These are phyloP conservation scores for Letharia columbiana DNA, from an alignment of 495 filamentous ascomycete genomes.

Conservation along the genomic window DNA sequence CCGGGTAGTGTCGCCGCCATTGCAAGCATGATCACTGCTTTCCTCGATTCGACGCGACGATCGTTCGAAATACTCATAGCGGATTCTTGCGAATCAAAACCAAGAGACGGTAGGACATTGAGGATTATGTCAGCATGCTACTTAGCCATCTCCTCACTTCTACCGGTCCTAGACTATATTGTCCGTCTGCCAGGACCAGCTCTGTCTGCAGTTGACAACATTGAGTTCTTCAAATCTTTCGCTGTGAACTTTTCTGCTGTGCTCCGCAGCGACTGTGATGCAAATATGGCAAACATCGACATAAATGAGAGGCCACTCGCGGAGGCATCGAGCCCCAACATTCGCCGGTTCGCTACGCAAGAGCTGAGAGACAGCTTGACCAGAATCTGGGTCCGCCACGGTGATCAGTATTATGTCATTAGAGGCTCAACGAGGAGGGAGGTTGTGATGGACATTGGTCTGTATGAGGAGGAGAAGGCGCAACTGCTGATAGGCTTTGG, in stretches of 20 bases:
- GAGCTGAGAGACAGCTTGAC: slow-evolving; percentile 29
- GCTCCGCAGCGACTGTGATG: slow-evolving; percentile 17
- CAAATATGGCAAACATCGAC: neutral
- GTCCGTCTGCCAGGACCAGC: slow-evolving; percentile 29
- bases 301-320: neutral
- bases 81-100: slow-evolving; percentile 33
- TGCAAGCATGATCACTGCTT: slow-evolving; percentile 34
- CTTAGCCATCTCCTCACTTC: slow-evolving; percentile 37
- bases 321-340: slow-evolving; percentile 10
- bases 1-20: slow-evolving; percentile 37
- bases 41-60: slow-evolving; percentile 37
- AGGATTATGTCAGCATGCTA: slow-evolving; percentile 37
- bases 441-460: slow-evolving; percentile 29
- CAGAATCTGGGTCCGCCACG: slow-evolving; percentile 31
- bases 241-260: slow-evolving; percentile 26
- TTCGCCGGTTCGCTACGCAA: slow-evolving; percentile 26
- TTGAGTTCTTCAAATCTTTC: slow-evolving; percentile 33
- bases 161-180: slow-evolving; percentile 49
- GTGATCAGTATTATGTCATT: slow-evolving; percentile 30
- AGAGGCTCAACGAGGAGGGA: slow-evolving; percentile 30
- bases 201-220: slow-evolving; percentile 24
- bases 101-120: slow-evolving; percentile 30
- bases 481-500: slow-evolving; percentile 21
- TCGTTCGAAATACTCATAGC: slow-evolving; percentile 32
- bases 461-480: slow-evolving; percentile 29